Evolutionary conservation across 768 basidiomycete genomes (phyloP), one percentile per base, ranked within the genome.

Genomic region (Daedaleopsis sinensis): DNA sequence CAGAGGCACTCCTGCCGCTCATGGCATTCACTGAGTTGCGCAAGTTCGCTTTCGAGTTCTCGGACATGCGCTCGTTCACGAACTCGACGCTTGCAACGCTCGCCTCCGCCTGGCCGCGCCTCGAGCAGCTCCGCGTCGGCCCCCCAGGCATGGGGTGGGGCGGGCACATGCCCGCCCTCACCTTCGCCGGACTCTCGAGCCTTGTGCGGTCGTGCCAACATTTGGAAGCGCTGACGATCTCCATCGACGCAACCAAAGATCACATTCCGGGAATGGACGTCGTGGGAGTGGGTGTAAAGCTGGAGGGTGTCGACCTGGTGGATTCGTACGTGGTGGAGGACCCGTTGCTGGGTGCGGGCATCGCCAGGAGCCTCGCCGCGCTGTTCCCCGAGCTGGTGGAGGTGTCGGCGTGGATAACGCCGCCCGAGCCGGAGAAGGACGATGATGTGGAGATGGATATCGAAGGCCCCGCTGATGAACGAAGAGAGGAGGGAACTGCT

Each of bases 51-150:
- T 9, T 62, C 35, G 55, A 62, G 36, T 27, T 62, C 19, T 47
- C 55, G 8, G 35, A 13, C 3, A 9, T 38, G 9, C 57, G 47
- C 35, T 42, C 49, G 8, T 43, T 62, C 27, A 32, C 44, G 35
- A 39, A 52, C 23, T 24, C 38, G 12, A 39, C 36, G 32, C 35
- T 55, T 12, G 21, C 19, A 12, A n/a, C 21, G 1, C 24, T 57
- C 24, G 49, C 51, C 19, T 38, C 54, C 8, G 8, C 49, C 1
- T 52, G 54, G 32, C 55, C 55, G 4, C 8, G 24, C 6, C 54
- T 61, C 21, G 60, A 61, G 49, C 27, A 37, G 49, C 61, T 57
- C 32, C 46, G 42, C 5, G n/a, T 62, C 3, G 61, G 61, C 7
- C 27, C 27, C 4, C 27, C 27, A 7, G 16, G 13, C 42, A 3